A percentile compares a stretch with the other conserved stretches of the same genome.
phyloP scores from a whole-genome alignment of 257 asterid species.

The Handroanthus guayacan region DNA sequence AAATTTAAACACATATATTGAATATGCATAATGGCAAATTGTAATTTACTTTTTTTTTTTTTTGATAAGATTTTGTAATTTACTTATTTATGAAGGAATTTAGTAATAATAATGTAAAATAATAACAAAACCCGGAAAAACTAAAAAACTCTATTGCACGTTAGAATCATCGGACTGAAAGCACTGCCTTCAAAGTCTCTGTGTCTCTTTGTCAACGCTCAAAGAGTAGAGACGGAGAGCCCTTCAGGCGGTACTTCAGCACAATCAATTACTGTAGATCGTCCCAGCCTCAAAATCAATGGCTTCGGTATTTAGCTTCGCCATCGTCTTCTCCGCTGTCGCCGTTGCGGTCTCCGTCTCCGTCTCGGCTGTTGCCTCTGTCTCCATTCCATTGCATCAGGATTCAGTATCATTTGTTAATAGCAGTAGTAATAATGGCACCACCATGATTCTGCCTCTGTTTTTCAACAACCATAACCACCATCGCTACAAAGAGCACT shows the following conservation, averaged over 20 bases:
- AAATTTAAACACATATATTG: too few relatives aligned
- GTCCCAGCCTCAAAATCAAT: constrained; percentile 33
- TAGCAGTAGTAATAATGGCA: constrained; percentile 18
- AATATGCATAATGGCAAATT: too few relatives aligned
- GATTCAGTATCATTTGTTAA: constrained; percentile 30
- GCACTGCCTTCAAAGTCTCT: background rate
- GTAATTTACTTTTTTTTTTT: too few relatives aligned
- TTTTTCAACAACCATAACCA: constrained; percentile 39
- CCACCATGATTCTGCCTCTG: constrained; percentile 55
- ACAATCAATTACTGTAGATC: constrained; percentile 33
- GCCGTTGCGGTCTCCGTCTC: background rate
- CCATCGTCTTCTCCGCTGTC: constrained; percentile 41
- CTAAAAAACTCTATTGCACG: too few relatives aligned
- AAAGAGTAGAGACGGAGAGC: background rate
- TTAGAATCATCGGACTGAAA: background rate
- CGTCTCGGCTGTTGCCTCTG: constrained; percentile 28
- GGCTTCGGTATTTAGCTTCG: constrained; percentile 45
- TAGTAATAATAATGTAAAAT: too few relatives aligned
- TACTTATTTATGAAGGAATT: too few relatives aligned
- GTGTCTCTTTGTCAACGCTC: background rate
- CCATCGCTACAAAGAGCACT: constrained; percentile 24
- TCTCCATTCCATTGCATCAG: constrained; percentile 28
- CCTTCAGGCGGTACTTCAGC: constrained; percentile 21
- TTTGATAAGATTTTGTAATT: too few relatives aligned
- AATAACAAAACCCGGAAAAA: too few relatives aligned